Evolutionary conservation across 2,329 filamentous ascomycete species (phyloP), one percentile per base, ranked within the genome.

Genomic region (Colletotrichum camelliae): DNA sequence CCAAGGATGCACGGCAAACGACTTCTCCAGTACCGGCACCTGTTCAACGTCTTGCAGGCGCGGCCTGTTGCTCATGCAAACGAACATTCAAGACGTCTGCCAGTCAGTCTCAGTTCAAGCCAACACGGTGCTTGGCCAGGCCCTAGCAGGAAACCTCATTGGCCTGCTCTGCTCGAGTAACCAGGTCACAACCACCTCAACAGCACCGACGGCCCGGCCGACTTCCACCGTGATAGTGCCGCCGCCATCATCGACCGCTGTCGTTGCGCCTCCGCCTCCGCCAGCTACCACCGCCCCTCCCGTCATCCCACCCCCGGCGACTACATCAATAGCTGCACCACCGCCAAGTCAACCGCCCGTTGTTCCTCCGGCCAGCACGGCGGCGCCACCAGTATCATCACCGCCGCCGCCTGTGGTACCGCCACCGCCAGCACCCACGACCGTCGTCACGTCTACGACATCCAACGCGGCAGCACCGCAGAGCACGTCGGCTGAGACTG

Each of bases 1-100:
- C 31, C 57, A 71, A n/a, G 82, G 83, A 66, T 89, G 87, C 79
- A 72, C 67, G 5, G 39, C 78, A 5, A 33, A 70, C 70, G 87
- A 88, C 77, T 88, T 88, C 31, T 77, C 75, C 8, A 70, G 70
- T 4, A 82, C 81, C 43, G 81, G 77, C 15, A 78, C 78, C 3
- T 89, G 88, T 79, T 88, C 87, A 18, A 48, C 73, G 5, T 74
- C 70, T 5, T 89, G 88, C 77, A 80, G 80, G 55, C 75, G 76
- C 9, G 83, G 79, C 3, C 75, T 86, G 58, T 43, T 72, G 24
- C 75, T 75, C 9, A 79, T 80, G n/a, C 77, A 86, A 58, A 74
- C 58, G 7, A 80, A 77, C 31, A 82, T 86, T 21, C 79, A 81
- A 62, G 65, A 78, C 13, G 78, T 79, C 0, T 85, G 84, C 62